phyloP scores from a whole-genome alignment of 805 yeast species.

The Candida glaebosa region DNA sequence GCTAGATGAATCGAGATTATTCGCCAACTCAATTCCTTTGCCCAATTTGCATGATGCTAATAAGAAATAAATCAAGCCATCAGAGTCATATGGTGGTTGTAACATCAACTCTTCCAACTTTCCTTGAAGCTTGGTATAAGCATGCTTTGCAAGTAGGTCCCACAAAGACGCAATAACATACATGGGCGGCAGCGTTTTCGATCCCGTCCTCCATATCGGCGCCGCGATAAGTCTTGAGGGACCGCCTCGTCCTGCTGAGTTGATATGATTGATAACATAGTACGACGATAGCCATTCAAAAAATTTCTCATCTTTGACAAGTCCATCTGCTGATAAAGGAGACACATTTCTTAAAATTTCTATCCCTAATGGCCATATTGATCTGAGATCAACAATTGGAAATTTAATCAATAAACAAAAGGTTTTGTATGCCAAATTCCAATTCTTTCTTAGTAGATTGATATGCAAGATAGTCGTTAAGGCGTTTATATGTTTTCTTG shows the following conservation, averaged over 20 bases:
- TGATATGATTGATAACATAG: slow-evolving; percentile 14
- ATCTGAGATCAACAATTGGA: slow-evolving; percentile 48
- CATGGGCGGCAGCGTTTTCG: slow-evolving; percentile 38
- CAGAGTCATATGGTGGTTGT: slow-evolving; percentile 40
- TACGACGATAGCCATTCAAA: slow-evolving; percentile 36
- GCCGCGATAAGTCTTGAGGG: slow-evolving; percentile 17
- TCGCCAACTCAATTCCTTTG: slow-evolving; percentile 19
- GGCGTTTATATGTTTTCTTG: slow-evolving; percentile 27
- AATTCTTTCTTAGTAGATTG: slow-evolving; percentile 44
- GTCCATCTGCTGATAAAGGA: slow-evolving; percentile 2
- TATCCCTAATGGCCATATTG: slow-evolving; percentile 63
- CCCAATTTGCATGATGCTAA: slow-evolving; percentile 26
- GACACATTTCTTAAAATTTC: slow-evolving; percentile 40
- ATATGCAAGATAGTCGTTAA: slow-evolving; percentile 47
- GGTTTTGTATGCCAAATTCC: slow-evolving; percentile 54
- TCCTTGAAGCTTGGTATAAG: slow-evolving; percentile 30
- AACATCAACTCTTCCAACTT: slow-evolving; percentile 34
- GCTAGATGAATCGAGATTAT: slow-evolving; percentile 3
- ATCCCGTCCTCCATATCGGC: slow-evolving; percentile 39
- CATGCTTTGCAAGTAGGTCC: slow-evolving; percentile 36
- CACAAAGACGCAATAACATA: slow-evolving; percentile 41
- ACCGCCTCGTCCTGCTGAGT: slow-evolving; percentile 8
- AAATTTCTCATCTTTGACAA: slow-evolving; percentile 27
- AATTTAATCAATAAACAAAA: slow-evolving; percentile 48
- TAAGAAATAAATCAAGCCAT: slow-evolving; percentile 40